Base-by-base conservation (phyloP, 768 basidiomycete species). In the Pulveroboletus sp. region DNA sequence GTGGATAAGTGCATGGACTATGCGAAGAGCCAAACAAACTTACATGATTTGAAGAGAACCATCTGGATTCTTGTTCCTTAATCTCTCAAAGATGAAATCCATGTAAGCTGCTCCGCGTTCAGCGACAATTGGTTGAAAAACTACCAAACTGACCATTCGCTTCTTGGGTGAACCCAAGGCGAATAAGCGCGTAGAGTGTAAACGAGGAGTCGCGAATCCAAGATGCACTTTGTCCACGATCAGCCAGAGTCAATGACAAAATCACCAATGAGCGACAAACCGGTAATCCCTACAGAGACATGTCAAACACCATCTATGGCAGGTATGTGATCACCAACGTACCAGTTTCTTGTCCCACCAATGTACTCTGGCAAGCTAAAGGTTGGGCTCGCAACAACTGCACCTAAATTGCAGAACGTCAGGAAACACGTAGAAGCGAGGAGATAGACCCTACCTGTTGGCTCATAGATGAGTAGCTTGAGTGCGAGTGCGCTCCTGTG, bases 161-260 rank as follows among this genome's bases (percentile, higher is more conserved):
- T 63, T 99, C 95, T 17, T 88, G 79, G 0, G 94, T 97, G 69
- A 94, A 97, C 0, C 95, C 97, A 1, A 98, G 78, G 33, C 97
- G 79, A 49, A 98, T 85, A 33, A 97, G 77, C 0, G 94, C 95
- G 61, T 98, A 99, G 6, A 98, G 78, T 1, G 92, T 93, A 74
- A 99, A 99, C 0, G 89, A 90, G 0, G 93, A 86, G 62, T 99
- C 95, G n/a, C 95, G 84, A 60, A 97, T 91, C 89, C 90, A 92
- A 1, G 87, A 89, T 4, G 83, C 84, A 19, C 87, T 87, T 52
- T 21, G 45, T 21, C 32, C 25, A 33, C 36, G 6, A 4, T 42
- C n/a, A 47, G 34, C 17, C 40, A 20, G 12, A 25, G 19, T 21
- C 3, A 21, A 32, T 6, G n/a, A 6, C 1, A 6, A 24, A 19